Evolutionary conservation across 2,329 filamentous ascomycete species (phyloP).

Genomic region (Venturiaceae sp.): DNA sequence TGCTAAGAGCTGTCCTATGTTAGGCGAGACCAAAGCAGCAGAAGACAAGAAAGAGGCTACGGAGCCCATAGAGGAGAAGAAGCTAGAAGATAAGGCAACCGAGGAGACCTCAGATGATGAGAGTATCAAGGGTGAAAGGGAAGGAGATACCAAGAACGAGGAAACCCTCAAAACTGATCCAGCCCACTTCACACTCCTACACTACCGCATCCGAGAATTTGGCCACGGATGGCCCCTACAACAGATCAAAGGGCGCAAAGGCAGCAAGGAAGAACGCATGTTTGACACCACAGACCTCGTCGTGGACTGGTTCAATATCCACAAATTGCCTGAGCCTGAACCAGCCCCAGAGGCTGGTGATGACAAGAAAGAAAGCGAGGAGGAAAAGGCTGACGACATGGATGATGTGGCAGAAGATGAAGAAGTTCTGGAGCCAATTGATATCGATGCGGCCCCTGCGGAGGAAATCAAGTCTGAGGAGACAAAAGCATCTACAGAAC

Average conservation of each 20-base stretch:
- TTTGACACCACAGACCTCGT: constrained; percentile 6
- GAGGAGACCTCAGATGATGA: background rate
- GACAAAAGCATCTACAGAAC: too few species aligned
- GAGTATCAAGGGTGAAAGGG: background rate
- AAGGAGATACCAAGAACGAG: background rate
- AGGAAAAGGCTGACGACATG: background rate
- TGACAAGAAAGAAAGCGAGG: background rate
- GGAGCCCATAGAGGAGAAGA: background rate
- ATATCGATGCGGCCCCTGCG: background rate
- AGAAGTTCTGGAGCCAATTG: background rate
- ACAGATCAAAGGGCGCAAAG: background rate
- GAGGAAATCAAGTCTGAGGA: background rate
- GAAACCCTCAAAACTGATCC: constrained; percentile 1
- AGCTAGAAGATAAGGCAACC: too few species aligned
- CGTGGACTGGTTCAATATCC: constrained; percentile 4
- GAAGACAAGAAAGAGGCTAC: background rate
- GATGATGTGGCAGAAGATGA: background rate
- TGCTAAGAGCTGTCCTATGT: constrained; percentile 3
- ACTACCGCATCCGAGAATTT: constrained; percentile 2
- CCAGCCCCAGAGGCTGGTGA: background rate
- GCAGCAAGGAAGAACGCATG: background rate
- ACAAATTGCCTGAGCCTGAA: constrained; percentile 5
- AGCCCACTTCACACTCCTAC: constrained; percentile 1
- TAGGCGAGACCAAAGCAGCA: background rate
- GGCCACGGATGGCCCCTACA: constrained; percentile 8